phyloP scores from a whole-genome alignment of 2,329 filamentous ascomycete genomes.

The Fusarium metavorans region DNA sequence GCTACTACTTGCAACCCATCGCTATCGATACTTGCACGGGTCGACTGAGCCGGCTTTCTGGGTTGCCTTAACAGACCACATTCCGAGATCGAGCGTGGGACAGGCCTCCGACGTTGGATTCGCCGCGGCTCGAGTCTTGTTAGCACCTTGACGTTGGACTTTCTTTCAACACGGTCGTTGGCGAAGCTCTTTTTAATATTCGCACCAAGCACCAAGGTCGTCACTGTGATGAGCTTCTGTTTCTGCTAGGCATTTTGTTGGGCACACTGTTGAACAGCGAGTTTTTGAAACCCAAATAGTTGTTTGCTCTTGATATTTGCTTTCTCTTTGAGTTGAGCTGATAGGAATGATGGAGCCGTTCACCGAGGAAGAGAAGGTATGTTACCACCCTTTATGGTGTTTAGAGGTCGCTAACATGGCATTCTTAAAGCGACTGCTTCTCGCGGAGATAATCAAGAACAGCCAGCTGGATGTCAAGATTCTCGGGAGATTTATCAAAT shows the following conservation, averaged over 20 bases:
- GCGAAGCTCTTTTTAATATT: background rate
- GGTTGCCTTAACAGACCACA: constrained; percentile 12
- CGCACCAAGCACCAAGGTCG: background rate
- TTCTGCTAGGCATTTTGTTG: background rate
- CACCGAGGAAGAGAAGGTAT: constrained; percentile 65
- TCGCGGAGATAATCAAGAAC: constrained; percentile 69
- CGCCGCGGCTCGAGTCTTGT: background rate
- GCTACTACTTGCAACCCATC: constrained; percentile 30
- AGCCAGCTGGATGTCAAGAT: constrained; percentile 62
- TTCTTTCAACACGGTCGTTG: background rate
- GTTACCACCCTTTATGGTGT: background rate
- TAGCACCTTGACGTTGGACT: background rate
- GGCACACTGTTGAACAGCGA: background rate
- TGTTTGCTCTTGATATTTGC: background rate
- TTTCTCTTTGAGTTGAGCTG: background rate
- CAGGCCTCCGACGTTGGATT: background rate
- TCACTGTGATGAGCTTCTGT: background rate
- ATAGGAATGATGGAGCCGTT: constrained; percentile 49
- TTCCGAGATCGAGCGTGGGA: background rate
- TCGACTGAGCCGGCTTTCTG: constrained; percentile 26
- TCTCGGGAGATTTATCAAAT: constrained; percentile 61
- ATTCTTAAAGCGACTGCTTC: constrained; percentile 63
- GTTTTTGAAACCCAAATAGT: background rate
- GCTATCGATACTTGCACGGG: constrained; percentile 30
- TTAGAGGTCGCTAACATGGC: background rate